Conservation (phyloP, 495 filamentous ascomycete species). For the Penicillium angulare region DNA sequence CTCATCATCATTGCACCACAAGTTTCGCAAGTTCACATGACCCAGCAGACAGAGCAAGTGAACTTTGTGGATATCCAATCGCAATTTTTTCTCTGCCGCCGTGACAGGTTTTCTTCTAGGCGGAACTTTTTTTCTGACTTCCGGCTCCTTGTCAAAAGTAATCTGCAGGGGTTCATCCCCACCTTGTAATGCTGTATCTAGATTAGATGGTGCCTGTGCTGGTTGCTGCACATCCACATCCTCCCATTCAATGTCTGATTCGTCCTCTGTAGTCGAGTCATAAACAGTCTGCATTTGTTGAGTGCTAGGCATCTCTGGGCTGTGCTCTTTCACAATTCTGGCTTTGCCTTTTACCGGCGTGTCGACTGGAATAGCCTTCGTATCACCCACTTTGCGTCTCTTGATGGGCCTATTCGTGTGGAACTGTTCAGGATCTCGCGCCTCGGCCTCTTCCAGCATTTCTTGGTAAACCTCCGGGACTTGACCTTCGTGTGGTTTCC, state of each 20-base stretch:
- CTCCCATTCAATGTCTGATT: conserved; percentile 71
- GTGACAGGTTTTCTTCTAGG: conserved; percentile 60
- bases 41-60: conserved; percentile 80
- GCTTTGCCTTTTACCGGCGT: conserved; percentile 6
- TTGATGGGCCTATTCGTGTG: conserved; percentile 41
- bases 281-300: conserved; percentile 42
- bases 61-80: conserved; percentile 79
- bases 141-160: conserved; percentile 50
- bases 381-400: conserved; percentile 39
- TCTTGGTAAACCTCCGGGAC: conserved; percentile 61
- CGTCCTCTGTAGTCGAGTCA: conserved; percentile 43
- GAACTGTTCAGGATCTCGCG: conserved; percentile 33
- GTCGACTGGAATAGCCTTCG: conserved; percentile 19
- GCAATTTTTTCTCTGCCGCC: conserved; percentile 64
- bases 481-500: conserved; percentile 14
- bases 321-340: background rate
- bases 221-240: conserved; percentile 57
- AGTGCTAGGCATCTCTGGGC: conserved; percentile 7
- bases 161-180: conserved; percentile 53
- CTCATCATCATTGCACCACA: conserved; percentile 80
- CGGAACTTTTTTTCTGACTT: conserved; percentile 31
- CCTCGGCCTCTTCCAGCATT: conserved; percentile 64
- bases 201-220: conserved; percentile 27
- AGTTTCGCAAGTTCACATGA: conserved; percentile 72
- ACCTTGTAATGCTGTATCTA: background rate